Percentiles rank a stretch among this genome's conserved stretches.
These are phyloP conservation scores for Sporobolus alterniflorus DNA, from an alignment of 202 grass and related monocot genomes.

Conservation along the genomic window DNA sequence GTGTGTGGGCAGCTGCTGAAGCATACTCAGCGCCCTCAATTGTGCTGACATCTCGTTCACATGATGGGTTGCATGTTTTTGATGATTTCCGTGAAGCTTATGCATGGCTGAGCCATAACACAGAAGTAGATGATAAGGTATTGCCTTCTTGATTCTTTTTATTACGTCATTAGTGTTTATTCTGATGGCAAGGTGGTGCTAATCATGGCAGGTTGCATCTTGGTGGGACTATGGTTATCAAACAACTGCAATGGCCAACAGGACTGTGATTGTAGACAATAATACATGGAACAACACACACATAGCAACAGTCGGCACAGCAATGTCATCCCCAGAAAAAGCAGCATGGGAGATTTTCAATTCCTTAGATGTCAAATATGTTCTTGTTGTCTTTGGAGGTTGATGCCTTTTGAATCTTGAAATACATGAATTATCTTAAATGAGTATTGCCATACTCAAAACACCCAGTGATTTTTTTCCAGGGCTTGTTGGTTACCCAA, in stretches of 20 bases:
- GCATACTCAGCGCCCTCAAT: conserved; percentile 99
- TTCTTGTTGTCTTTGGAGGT: conserved; percentile 99
- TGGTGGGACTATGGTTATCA: conserved; percentile 99
- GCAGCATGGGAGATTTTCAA: conserved; percentile 98
- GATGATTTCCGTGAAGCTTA: conserved; percentile 99
- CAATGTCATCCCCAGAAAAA: conserved; percentile 99
- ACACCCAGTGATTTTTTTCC: conserved; percentile 45
- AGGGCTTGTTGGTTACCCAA: conserved; percentile 99
- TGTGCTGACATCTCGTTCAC: conserved; percentile 93
- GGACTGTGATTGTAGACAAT: conserved; percentile 99
- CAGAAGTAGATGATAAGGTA: conserved; percentile 99
- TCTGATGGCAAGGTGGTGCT: too few relatives aligned
- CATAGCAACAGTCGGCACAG: conserved; percentile 99
- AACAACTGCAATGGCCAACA: conserved; percentile 99
- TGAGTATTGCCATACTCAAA: too few relatives aligned
- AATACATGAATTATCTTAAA: too few relatives aligned
- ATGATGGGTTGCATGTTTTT: conserved; percentile 95
- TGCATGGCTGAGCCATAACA: conserved; percentile 98
- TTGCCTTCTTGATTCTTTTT: too few relatives aligned
- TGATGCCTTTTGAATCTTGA: too few relatives aligned
- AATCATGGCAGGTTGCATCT: conserved; percentile 95
- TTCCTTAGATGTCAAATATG: conserved; percentile 99
- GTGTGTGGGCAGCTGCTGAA: conserved; percentile 99
- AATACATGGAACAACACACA: conserved; percentile 99
- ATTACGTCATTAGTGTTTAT: too few relatives aligned